Conservation (phyloP, 495 filamentous ascomycete genomes). For the Hypoxylon crocopeplum region DNA sequence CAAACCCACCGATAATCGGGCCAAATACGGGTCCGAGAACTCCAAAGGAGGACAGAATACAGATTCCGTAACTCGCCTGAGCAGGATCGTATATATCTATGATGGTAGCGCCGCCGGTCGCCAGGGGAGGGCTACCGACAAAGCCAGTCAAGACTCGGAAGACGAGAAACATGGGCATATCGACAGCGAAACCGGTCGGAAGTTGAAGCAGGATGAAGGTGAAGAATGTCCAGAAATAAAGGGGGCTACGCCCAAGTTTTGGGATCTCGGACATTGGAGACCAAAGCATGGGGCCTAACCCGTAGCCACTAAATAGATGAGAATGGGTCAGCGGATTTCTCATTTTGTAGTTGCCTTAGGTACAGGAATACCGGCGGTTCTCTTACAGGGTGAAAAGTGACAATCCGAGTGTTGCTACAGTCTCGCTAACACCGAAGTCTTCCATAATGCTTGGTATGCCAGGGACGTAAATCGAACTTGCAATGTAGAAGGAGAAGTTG, state of each 20-base stretch:
- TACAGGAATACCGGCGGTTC: neutral
- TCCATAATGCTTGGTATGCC: slow-evolving; percentile 44
- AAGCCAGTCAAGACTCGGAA: slow-evolving; percentile 38
- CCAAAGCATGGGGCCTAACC: slow-evolving; percentile 43
- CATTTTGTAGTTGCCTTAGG: neutral
- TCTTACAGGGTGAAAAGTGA: slow-evolving; percentile 56
- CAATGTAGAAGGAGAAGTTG: slow-evolving; percentile 40
- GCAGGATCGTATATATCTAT: slow-evolving; percentile 25
- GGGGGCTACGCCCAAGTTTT: slow-evolving; percentile 29
- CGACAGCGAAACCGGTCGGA: slow-evolving; percentile 29
- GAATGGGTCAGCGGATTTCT: neutral
- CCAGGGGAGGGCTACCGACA: slow-evolving; percentile 29
- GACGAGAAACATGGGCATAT: slow-evolving; percentile 38
- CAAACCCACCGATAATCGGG: slow-evolving; percentile 52
- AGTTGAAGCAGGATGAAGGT: slow-evolving; percentile 38
- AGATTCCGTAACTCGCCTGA: slow-evolving; percentile 19
- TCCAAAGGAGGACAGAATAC: slow-evolving; percentile 29
- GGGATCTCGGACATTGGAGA: slow-evolving; percentile 44
- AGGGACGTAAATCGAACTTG: slow-evolving; percentile 53
- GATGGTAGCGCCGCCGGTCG: slow-evolving; percentile 37
- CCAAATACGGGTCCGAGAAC: slow-evolving; percentile 54
- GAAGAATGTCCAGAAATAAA: slow-evolving; percentile 42
- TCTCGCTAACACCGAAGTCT: slow-evolving; percentile 49
- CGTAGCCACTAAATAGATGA: slow-evolving; percentile 28
- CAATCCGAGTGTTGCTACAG: slow-evolving; percentile 55